Conservation (phyloP, 805 yeast genomes). For the Teunomyces funiuensis region DNA sequence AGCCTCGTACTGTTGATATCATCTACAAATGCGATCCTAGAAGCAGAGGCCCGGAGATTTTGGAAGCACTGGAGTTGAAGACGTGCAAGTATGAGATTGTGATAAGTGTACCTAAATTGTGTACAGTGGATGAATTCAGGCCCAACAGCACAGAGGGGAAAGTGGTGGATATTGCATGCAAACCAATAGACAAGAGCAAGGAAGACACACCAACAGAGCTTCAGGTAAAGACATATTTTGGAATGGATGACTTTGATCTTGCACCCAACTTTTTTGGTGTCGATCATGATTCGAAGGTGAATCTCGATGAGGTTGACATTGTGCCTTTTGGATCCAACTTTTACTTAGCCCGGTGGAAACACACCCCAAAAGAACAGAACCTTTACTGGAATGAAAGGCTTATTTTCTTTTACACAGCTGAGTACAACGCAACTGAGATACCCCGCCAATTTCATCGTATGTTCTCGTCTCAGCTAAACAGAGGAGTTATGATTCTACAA, state of each 20-base stretch:
- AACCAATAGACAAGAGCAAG: conserved; percentile 10
- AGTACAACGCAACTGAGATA: conserved; percentile 15
- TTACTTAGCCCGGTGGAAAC: conserved; percentile 23
- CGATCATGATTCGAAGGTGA: conserved; percentile 16
- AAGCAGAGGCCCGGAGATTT: conserved; percentile 16
- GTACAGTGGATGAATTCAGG: conserved; percentile 37
- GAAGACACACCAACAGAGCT: not conserved
- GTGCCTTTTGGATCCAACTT: conserved; percentile 34
- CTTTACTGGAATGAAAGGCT: conserved; percentile 22
- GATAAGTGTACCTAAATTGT: conserved; percentile 51
- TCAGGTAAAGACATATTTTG: conserved; percentile 19
- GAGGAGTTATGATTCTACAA: conserved; percentile 30
- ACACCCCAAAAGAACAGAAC: conserved; percentile 12
- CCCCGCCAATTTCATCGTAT: conserved; percentile 19
- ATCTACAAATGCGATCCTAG: conserved; percentile 54
- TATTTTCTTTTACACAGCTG: conserved; percentile 24
- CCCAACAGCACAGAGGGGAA: conserved; percentile 24
- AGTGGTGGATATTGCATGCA: conserved; percentile 31
- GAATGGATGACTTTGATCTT: not conserved
- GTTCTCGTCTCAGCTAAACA: conserved; percentile 22
- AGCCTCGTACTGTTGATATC: conserved; percentile 53
- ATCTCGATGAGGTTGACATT: conserved; percentile 25
- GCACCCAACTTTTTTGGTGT: not conserved
- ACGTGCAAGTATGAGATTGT: conserved; percentile 59
- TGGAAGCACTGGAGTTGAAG: conserved; percentile 49